Conservation (phyloP, 306 rosid genomes). For the Oemleria cerasiformis region DNA sequence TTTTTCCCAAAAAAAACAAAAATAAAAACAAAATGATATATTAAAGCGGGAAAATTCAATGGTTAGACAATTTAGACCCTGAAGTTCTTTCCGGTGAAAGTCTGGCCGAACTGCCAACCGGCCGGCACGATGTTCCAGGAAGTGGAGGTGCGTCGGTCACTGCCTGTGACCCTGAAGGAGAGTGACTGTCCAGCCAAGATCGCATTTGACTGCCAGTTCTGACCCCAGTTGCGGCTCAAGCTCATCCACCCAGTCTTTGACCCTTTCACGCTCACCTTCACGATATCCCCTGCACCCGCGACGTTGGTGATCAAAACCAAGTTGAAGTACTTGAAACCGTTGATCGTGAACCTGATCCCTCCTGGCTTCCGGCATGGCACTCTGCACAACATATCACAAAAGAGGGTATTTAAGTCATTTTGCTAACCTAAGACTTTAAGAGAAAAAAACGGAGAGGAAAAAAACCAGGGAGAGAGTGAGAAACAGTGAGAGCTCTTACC, state of each 20-base stretch:
- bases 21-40: neutral
- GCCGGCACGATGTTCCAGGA: slow-evolving; percentile 65
- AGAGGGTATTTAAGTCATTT: neutral
- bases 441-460: neutral
- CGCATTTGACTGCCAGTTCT: slow-evolving; percentile 65
- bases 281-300: slow-evolving; percentile 78
- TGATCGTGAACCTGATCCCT: slow-evolving; percentile 76
- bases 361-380: slow-evolving; percentile 68
- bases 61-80: slow-evolving; percentile 29
- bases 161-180: slow-evolving; percentile 71
- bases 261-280: slow-evolving; percentile 59
- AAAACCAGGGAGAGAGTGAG: neutral
- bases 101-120: slow-evolving; percentile 81
- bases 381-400: slow-evolving; percentile 26
- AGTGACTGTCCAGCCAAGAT: slow-evolving; percentile 70
- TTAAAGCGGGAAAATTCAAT: slow-evolving; percentile 2
- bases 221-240: slow-evolving; percentile 90
- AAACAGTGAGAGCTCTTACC: slow-evolving; percentile 30
- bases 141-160: slow-evolving; percentile 69
- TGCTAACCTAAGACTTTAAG: neutral
- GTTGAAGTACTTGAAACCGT: slow-evolving; percentile 79
- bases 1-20: neutral
- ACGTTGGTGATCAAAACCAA: slow-evolving; percentile 76
- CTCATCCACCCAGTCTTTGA: slow-evolving; percentile 66
- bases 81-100: slow-evolving; percentile 74